Percentiles rank a stretch among this genome's conserved stretches.
Conservation (phyloP, 495 filamentous ascomycete genomes). For the Pseudevernia furfuracea region DNA sequence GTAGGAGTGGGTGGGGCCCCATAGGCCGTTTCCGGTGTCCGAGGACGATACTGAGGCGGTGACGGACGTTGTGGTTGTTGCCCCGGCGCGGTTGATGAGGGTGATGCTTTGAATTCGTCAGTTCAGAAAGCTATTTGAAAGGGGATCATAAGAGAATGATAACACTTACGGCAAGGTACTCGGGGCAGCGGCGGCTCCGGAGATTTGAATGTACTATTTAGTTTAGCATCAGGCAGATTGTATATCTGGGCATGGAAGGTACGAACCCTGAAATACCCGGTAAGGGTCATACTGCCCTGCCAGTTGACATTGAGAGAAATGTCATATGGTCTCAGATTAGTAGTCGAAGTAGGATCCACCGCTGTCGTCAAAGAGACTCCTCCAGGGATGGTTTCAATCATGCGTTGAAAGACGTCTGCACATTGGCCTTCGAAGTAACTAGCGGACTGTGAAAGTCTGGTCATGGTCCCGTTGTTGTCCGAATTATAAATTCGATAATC, state of each 20-base stretch:
- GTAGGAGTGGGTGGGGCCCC: constrained; percentile 23
- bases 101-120: constrained; percentile 6
- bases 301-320: constrained; percentile 22
- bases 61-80: constrained; percentile 14
- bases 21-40: constrained; percentile 21
- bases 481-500: constrained; percentile 51
- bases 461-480: constrained; percentile 50
- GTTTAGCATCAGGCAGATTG: neutral
- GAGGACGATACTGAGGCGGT: constrained; percentile 19
- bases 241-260: neutral
- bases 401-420: constrained; percentile 44
- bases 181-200: constrained; percentile 20
- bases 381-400: constrained; percentile 54
- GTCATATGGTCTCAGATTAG: constrained; percentile 20
- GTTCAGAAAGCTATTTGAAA: neutral
- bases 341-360: constrained; percentile 37
- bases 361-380: constrained; percentile 44
- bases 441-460: constrained; percentile 35
- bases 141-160: neutral
- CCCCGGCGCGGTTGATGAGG: constrained; percentile 17
- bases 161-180: neutral
- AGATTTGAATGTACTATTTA: constrained; percentile 17
- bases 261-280: constrained; percentile 18
- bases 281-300: constrained; percentile 21
- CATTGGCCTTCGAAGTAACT: constrained; percentile 41